These are phyloP conservation scores for Kwoniella sp. DNA, from an alignment of 768 basidiomycete species.

Conservation along the genomic window DNA sequence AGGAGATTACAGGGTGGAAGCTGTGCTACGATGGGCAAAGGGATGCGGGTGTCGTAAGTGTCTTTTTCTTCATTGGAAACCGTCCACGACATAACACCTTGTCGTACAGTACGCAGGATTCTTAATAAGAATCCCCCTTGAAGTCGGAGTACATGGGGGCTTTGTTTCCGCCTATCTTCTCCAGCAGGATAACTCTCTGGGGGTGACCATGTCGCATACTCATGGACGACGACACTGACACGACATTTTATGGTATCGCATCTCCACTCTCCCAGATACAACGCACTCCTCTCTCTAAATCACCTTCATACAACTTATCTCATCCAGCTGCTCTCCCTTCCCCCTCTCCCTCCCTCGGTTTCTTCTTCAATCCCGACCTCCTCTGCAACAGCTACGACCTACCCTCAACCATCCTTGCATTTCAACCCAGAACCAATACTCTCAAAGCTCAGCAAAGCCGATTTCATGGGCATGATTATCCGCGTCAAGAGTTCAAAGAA, in stretches of 20 bases:
- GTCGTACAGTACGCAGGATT: too few species aligned
- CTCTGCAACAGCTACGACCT: not conserved
- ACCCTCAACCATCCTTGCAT: not conserved
- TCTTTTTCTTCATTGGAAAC: not conserved
- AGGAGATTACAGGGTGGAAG: slow-evolving; percentile 25
- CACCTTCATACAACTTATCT: slow-evolving; percentile 48
- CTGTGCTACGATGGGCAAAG: slow-evolving; percentile 4
- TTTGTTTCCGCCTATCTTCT: too few species aligned
- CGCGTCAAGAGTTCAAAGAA: slow-evolving; percentile 34
- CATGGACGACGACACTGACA: too few species aligned
- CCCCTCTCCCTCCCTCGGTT: slow-evolving; percentile 12
- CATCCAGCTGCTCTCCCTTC: slow-evolving; percentile 33
- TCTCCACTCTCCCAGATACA: slow-evolving; percentile 34
- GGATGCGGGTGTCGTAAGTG: slow-evolving; percentile 33
- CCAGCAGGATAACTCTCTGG: too few species aligned
- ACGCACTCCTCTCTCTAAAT: slow-evolving; percentile 40
- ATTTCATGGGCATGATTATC: slow-evolving; percentile 47
- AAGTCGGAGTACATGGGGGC: too few species aligned
- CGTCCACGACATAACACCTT: not conserved
- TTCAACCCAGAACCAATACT: slow-evolving; percentile 34
- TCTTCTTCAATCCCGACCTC: not conserved
- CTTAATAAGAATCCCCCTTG: too few species aligned
- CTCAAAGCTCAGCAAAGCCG: slow-evolving; percentile 49
- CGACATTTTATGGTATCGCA: too few species aligned
- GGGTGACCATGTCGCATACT: too few species aligned